phyloP scores from a whole-genome alignment of 331 rosid genomes.

The Pyracantha coccinea region DNA sequence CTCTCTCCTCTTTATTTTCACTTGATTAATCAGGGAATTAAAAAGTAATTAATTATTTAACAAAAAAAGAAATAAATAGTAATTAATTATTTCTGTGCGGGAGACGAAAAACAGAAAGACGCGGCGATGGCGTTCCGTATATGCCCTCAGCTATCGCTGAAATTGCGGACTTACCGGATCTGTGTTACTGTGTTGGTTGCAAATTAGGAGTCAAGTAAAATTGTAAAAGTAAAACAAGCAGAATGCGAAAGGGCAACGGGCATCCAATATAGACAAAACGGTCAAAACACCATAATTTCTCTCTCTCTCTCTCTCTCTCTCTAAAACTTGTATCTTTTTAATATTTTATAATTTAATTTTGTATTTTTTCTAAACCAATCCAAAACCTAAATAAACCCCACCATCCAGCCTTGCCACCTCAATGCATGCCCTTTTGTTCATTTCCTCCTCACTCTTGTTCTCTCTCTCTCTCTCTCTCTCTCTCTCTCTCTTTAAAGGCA shows the following conservation, averaged over 20 bases:
- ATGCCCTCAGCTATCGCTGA: conserved; percentile 7
- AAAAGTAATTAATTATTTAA: background rate
- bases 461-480: background rate
- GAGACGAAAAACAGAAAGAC: background rate
- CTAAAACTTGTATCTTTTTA: background rate
- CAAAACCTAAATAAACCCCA: conserved; percentile 75
- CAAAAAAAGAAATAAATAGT: background rate
- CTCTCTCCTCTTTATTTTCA: background rate
- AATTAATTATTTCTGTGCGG: background rate
- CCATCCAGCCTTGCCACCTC: conserved; percentile 47
- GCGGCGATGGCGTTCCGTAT: background rate
- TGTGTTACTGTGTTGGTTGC: conserved; percentile 3
- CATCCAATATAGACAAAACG: conserved; percentile 30
- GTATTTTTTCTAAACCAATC: conserved; percentile 26
- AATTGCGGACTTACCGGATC: conserved; percentile 25
- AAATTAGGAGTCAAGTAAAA: background rate
- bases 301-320: background rate
- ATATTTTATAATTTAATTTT: background rate
- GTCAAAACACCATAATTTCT: conserved; percentile 11
- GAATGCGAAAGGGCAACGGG: conserved; percentile 15
- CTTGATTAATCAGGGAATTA: background rate
- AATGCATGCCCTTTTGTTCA: conserved; percentile 33
- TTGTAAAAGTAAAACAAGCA: background rate
- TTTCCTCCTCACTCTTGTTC: conserved; percentile 8
- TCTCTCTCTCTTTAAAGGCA: background rate